Evolutionary conservation across 768 basidiomycete genomes (phyloP).

Genomic region (Lactifluus subvellereus): DNA sequence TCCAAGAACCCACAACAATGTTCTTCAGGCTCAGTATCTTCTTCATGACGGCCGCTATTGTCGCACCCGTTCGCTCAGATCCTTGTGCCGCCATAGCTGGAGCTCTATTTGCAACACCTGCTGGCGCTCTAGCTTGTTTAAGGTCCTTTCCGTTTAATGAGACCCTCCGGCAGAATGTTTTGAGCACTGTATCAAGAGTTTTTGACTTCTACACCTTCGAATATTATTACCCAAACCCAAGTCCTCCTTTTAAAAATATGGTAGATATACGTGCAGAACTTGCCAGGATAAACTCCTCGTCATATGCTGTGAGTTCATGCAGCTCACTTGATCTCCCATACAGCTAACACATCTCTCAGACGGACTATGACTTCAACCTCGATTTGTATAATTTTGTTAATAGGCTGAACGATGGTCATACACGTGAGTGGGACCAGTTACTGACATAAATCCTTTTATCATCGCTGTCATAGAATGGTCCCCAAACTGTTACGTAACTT

Average conservation of each 20-base stretch:
- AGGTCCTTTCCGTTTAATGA: constrained; percentile 38
- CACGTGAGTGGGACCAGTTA: constrained; percentile 36
- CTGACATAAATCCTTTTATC: not conserved
- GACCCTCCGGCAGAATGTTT: constrained; percentile 34
- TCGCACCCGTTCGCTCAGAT: not conserved
- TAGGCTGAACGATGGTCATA: constrained; percentile 60
- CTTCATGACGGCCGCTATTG: not conserved
- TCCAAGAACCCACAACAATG: not conserved
- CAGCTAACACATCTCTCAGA: constrained; percentile 33
- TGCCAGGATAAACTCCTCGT: constrained; percentile 42
- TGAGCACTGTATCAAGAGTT: constrained; percentile 30
- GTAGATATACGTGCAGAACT: constrained; percentile 47
- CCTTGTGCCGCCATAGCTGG: constrained; percentile 16
- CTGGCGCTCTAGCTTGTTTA: constrained; percentile 21
- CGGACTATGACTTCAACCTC: constrained; percentile 61
- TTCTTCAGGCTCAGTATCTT: not conserved
- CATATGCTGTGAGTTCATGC: constrained; percentile 36
- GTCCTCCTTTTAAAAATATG: constrained; percentile 38
- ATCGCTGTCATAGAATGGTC: constrained; percentile 41
- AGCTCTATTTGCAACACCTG: not conserved
- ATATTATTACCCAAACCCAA: constrained; percentile 34
- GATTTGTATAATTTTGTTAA: constrained; percentile 52
- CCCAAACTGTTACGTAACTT: constrained; percentile 49
- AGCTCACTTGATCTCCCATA: not conserved
- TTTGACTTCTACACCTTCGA: constrained; percentile 40